phyloP scores from a whole-genome alignment of 192 early-diverging fungal species.

The Coemansia sp. region DNA sequence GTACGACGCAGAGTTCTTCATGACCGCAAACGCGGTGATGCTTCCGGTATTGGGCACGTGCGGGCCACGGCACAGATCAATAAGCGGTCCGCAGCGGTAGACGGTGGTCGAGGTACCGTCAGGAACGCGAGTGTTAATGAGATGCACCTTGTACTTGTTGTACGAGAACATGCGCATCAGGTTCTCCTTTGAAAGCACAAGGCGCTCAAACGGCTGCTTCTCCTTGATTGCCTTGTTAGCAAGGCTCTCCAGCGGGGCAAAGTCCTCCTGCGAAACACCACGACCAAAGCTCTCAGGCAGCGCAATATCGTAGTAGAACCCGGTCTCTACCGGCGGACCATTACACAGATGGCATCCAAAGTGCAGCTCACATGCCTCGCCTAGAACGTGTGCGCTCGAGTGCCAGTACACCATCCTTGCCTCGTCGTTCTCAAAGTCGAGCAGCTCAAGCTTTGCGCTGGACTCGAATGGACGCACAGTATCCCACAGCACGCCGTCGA shows the following conservation, averaged over 20 bases:
- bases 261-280: constrained; percentile 80
- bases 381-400: constrained; percentile 95
- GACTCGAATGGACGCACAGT: constrained; percentile 81
- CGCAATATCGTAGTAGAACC: constrained; percentile 97
- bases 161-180: constrained; percentile 97
- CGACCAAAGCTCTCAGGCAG: constrained; percentile 63
- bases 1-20: constrained; percentile 98
- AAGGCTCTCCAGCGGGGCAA: constrained; percentile 80
- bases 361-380: constrained; percentile 95
- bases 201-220: constrained; percentile 92
- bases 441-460: constrained; percentile 77
- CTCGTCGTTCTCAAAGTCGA: constrained; percentile 93
- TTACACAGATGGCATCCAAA: constrained; percentile 98
- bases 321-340: constrained; percentile 91
- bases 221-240: constrained; percentile 88
- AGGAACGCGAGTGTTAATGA: constrained; percentile 89
- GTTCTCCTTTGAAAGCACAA: constrained; percentile 83
- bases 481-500: constrained; percentile 88
- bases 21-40: constrained; percentile 90
- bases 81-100: constrained; percentile 97
- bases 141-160: constrained; percentile 96
- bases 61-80: constrained; percentile 95
- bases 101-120: constrained; percentile 95
- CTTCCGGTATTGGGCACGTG: constrained; percentile 92
- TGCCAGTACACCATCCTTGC: constrained; percentile 98